Base-by-base conservation (phyloP, 768 basidiomycete genomes). In the Mycena epipterygia region DNA sequence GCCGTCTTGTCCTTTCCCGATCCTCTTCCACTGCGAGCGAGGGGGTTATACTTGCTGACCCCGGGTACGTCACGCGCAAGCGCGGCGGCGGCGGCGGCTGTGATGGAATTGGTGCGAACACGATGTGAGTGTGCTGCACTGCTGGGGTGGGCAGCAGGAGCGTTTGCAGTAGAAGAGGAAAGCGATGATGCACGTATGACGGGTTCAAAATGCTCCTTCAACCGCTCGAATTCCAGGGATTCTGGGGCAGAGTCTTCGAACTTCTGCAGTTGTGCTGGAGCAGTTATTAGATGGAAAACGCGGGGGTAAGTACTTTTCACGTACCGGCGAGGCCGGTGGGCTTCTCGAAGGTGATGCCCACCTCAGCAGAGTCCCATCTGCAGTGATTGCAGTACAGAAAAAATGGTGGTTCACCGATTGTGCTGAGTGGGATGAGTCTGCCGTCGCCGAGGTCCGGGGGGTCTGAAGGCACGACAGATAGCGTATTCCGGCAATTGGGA, bases 131-230 rank as follows among this genome's bases (percentile, higher is more conserved):
- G 84, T 53, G 88, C 83, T 74, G 85, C 81, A 76, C 83, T 84
- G 80, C 84, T 85, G 71, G 82, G 83, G 64, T 84, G 80, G 74
- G 80, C 79, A 79, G 82, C 76, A 79, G 86, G 82, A 70, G 80
- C 75, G 75, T 83, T 81, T 61, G 79, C 76, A 76, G 88, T 85
- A 79, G 91, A 91, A 81, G 91, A 87, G 77, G 92, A 90, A 81
- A 89, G 85, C 68, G 91, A 89, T 70, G 93, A 90, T 86, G 93
- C 89, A 82, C 95, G 68, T 81, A 99, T 84, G 85, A 95, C 94
- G 64, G 95, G 94, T 79, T 99, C 98, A 84, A 98, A 96, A 81
- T 99, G 97, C 76, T 98, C 96, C 82, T 97, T 97, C 75, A 99
- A 81, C 69, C 93, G 89, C 74, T 99, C 98, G 77, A 98, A 96